These are phyloP conservation scores for Skeletonema grethae DNA, from an alignment of 108 stramenopile genomes.

Conservation along the genomic window DNA sequence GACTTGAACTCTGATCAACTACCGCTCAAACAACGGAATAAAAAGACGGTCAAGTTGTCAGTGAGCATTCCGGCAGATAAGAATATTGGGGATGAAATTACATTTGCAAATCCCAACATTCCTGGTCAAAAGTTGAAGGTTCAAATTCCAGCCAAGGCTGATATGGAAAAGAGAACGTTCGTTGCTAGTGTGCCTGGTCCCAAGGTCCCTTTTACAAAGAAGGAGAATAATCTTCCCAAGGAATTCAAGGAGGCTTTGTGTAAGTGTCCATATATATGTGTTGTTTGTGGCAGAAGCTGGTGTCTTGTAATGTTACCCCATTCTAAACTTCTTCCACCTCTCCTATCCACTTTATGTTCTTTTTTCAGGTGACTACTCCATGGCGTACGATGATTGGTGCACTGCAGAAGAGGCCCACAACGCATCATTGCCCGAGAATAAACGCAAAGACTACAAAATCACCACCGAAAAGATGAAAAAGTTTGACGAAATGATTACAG, in stretches of 20 bases:
- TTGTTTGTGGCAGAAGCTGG: neutral
- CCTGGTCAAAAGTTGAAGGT: conserved; percentile 74
- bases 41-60: conserved; percentile 53
- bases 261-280: conserved; percentile 18
- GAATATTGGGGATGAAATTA: conserved; percentile 68
- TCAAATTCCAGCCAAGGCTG: conserved; percentile 73
- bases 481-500: conserved; percentile 66
- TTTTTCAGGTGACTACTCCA: conserved; percentile 51
- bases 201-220: conserved; percentile 18
- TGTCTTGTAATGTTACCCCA: neutral
- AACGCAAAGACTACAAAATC: conserved; percentile 54
- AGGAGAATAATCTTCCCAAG: conserved; percentile 68
- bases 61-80: conserved; percentile 70
- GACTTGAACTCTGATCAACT: conserved; percentile 66
- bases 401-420: conserved; percentile 54
- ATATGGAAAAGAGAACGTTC: conserved; percentile 51
- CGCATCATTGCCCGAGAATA: conserved; percentile 16
- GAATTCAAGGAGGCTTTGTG: conserved; percentile 56
- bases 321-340: neutral
- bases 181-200: conserved; percentile 74
- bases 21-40: conserved; percentile 55
- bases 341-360: neutral
- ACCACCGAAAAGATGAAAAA: conserved; percentile 66
- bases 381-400: conserved; percentile 75
- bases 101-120: conserved; percentile 40